Base-by-base conservation (phyloP, 2,329 filamentous ascomycete genomes). In the Cytospora schulzeri region DNA sequence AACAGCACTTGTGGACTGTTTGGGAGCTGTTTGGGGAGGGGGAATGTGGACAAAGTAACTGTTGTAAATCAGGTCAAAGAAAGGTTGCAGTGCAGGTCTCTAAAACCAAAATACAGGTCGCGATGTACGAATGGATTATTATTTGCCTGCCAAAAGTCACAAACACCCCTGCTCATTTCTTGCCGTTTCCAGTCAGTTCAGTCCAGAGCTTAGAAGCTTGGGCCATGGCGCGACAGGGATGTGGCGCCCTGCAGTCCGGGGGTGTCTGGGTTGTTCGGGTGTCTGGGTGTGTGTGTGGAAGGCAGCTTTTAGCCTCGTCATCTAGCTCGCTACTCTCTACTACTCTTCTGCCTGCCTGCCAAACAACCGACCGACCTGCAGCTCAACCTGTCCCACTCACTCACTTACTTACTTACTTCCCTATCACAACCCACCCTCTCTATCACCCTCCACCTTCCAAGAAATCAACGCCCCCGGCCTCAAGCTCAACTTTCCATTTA, bases 241-340 rank as follows among this genome's bases (percentile, higher is more conserved):
- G 52, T 48, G n/a, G 60, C 66, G 57, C 62, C 53, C 63, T 68
- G 68, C 67, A 66, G 62, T 65, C 62, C 51, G 24, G 31, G 57
- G n/a, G n/a, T n/a, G n/a, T n/a, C n/a, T n/a, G n/a, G n/a, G n/a
- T n/a, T n/a, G n/a, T n/a, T n/a, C n/a, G n/a, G n/a, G n/a, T 28
- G 22, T 52, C 9, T 4, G 19, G 14, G 63, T n/a, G n/a, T n/a
- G n/a, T n/a, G n/a, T n/a, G 58, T 63, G 57, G 62, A 71, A 82
- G 80, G 80, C 80, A 82, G 79, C 80, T 79, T 77, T 75, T 78
- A 81, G 81, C 81, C 80, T 83, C 81, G 81, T 84, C 81, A 84
- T 82, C 65, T 81, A 79, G 77, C 45, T 48, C n/a, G 22, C 45
- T 48, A 19, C 7, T 6, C 3, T 3, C 77, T 75, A 73, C 72